These are phyloP conservation scores for Yarrowia sp. DNA, from an alignment of 805 yeast genomes.

Conservation along the genomic window DNA sequence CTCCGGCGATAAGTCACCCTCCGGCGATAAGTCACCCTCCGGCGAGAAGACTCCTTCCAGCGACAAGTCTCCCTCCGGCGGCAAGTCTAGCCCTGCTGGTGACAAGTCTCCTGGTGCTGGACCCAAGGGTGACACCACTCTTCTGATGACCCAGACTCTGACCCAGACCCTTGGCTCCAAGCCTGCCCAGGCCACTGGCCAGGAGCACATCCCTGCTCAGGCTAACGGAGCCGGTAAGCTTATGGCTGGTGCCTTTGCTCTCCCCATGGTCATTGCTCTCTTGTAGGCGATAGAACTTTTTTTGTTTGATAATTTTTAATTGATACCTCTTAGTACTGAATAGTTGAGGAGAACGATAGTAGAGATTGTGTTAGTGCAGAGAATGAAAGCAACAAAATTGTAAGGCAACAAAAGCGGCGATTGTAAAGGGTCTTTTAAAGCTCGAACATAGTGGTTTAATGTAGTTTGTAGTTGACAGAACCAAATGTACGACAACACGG, in stretches of 20 bases:
- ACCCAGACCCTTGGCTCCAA: not conserved
- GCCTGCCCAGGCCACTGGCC: not conserved
- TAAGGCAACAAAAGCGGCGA: too few species aligned
- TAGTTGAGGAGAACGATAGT: too few species aligned
- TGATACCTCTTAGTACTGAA: not conserved
- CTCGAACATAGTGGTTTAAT: too few species aligned
- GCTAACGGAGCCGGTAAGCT: not conserved
- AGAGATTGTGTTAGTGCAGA: too few species aligned
- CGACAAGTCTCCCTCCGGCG: not conserved
- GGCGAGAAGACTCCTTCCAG: not conserved
- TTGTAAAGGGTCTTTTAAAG: too few species aligned
- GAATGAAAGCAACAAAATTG: too few species aligned
- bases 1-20: not conserved
- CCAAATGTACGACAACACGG: too few species aligned
- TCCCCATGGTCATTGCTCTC: not conserved
- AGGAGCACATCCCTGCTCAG: not conserved
- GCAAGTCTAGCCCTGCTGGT: not conserved
- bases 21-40: not conserved
- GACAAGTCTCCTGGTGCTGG: not conserved
- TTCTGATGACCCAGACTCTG: not conserved
- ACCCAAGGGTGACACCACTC: not conserved
- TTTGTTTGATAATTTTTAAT: not conserved
- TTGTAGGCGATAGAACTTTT: not conserved
- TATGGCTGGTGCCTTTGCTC: not conserved
- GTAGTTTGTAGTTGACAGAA: too few species aligned